Evolutionary conservation across 345 rosid genomes (phyloP).

Genomic region (rapeseed (Brassica napus)): DNA sequence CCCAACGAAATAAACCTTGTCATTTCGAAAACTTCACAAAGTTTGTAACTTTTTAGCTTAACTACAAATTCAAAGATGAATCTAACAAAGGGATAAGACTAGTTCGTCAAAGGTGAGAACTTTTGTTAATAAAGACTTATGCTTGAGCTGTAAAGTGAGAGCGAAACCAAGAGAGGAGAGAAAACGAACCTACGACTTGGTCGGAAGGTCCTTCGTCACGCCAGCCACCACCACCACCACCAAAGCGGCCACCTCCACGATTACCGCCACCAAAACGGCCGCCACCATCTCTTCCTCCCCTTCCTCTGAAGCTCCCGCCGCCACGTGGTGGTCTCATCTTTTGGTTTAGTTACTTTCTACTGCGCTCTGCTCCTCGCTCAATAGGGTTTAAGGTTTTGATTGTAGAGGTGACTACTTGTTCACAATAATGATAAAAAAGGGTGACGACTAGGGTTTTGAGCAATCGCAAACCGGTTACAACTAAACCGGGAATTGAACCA

Average conservation of each 20-base stretch:
- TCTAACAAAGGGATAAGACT: background rate
- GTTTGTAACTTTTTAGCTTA: background rate
- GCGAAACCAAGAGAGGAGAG: slow-evolving; percentile 5
- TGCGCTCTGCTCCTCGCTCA: background rate
- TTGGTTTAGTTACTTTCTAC: background rate
- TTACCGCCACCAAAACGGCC: slow-evolving; percentile 35
- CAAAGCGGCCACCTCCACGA: slow-evolving; percentile 50
- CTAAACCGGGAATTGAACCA: slow-evolving; percentile 11
- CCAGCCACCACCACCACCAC: slow-evolving; percentile 29
- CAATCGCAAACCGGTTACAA: slow-evolving; percentile 25
- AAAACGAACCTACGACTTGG: slow-evolving; percentile 65
- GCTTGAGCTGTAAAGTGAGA: background rate
- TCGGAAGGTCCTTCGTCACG: slow-evolving; percentile 89
- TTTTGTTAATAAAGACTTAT: background rate
- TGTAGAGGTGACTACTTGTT: background rate
- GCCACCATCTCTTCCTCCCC: slow-evolving; percentile 55
- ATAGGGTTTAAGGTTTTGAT: slow-evolving; percentile 30
- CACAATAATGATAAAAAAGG: background rate
- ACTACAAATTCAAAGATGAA: background rate
- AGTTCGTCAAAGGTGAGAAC: background rate
- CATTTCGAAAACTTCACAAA: background rate
- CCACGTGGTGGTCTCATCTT: slow-evolving; percentile 71
- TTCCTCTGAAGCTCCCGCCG: slow-evolving; percentile 63
- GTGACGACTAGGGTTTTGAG: slow-evolving; percentile 41
- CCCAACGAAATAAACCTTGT: slow-evolving; percentile 29